Evolutionary conservation across 768 basidiomycete species (phyloP), one percentile per base, ranked within the genome.

Genomic region (Mycena latifolia): DNA sequence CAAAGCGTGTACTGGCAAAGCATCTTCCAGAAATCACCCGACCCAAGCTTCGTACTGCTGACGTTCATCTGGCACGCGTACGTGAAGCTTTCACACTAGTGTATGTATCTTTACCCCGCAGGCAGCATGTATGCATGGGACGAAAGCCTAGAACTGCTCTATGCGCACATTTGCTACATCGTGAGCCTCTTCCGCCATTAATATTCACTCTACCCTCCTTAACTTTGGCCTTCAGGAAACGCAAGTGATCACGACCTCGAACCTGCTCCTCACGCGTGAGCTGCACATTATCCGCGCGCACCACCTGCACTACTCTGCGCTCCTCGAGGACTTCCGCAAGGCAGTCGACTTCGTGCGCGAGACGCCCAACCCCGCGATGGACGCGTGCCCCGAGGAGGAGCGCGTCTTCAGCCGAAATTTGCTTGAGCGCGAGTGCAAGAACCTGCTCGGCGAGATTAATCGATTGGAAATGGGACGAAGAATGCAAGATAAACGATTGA

Each of bases 221-320:
- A 29, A 18, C 18, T n/a, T 15, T 20, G 35, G 4, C 6, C 18
- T 25, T n/a, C n/a, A 88, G 88, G 88, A 89, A 79, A 77, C 82
- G 18, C 74, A 76, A 43, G 84, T 85, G 20, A 83, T 86, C 20
- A 60, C 65, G 8, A 85, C 81, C 14, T 74, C 76, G 12, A 77
- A 83, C 51, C 79, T 81, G 73, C 71, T 68, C n/a, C 79, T 87
- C 25, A 88, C 88, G 3, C 83, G 78, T 17, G 82, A 86, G 54
- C 78, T 90, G 45, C 87, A 90, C 65, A 77, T 86, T 66, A 79
- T 90, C 63, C 86, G 85, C 41, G 89, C 88, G 0, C 88, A 89
- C 65, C 82, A 85, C 35, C 79, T 90, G 4, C 86, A 88, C 74
- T 88, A 89, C 73, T 77, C 79, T 7, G 82, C 84, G 11, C 81